phyloP scores from a whole-genome alignment of 306 rosid genomes.

The Medicago arabica region DNA sequence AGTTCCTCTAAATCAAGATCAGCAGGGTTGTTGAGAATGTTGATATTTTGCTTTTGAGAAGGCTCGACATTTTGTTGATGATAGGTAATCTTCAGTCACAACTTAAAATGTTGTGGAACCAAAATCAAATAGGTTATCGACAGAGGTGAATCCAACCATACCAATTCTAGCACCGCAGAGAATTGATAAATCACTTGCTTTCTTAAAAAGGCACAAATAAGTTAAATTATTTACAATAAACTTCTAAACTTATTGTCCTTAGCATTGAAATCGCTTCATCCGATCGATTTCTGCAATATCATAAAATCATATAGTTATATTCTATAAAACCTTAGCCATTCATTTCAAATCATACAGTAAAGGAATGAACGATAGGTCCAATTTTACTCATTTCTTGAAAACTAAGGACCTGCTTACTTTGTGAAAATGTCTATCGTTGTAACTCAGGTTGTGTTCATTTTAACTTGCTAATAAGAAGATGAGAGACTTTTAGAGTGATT shows the following conservation, averaged over 20 bases:
- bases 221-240: no score
- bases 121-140: no score
- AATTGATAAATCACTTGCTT: no score
- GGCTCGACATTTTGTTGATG: not conserved
- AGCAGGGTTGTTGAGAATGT: not conserved
- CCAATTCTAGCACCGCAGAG: no score
- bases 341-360: not conserved
- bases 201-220: not conserved
- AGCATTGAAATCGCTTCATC: conserved; percentile 47
- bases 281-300: conserved; percentile 46
- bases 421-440: no score
- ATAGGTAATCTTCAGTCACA: not conserved
- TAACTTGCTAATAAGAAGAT: no score
- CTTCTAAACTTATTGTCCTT: no score
- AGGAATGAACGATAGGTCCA: not conserved
- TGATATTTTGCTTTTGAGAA: not conserved
- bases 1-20: no score
- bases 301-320: conserved; percentile 28
- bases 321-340: not conserved
- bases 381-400: conserved; percentile 9
- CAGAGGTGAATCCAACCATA: no score
- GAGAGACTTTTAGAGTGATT: no score
- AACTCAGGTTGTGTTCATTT: no score
- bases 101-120: no score
- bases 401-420: not conserved